These are phyloP conservation scores for Bipolaris gigantea DNA, from an alignment of 2,329 filamentous ascomycete genomes.

Conservation along the genomic window DNA sequence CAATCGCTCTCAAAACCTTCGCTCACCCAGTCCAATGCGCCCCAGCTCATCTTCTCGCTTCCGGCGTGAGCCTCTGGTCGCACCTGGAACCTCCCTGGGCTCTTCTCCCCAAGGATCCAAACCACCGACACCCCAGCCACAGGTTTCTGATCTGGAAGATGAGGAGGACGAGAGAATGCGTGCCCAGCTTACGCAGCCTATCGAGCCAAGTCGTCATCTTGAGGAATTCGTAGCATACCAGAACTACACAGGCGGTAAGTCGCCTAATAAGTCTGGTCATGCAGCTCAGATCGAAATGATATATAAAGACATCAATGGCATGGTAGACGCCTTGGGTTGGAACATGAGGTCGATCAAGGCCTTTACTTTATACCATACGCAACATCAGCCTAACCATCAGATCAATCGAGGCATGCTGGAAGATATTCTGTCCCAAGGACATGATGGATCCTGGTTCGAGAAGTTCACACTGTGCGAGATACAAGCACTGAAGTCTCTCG, in stretches of 20 bases:
- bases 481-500: conserved; percentile 64
- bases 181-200: conserved; percentile 61
- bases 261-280: conserved; percentile 46
- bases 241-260: conserved; percentile 47
- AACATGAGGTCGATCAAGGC: conserved; percentile 70
- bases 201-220: conserved; percentile 63
- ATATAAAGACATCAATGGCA: conserved; percentile 84
- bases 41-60: conserved; percentile 55
- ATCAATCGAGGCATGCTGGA: conserved; percentile 68
- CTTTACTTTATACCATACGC: conserved; percentile 65
- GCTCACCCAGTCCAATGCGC: conserved; percentile 73
- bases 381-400: conserved; percentile 50
- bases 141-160: conserved; percentile 42
- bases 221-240: conserved; percentile 67
- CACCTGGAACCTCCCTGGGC: conserved; percentile 37
- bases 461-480: conserved; percentile 79
- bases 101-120: conserved; percentile 37
- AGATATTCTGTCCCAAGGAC: conserved; percentile 39
- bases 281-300: conserved; percentile 54
- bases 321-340: conserved; percentile 89
- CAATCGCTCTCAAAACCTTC: conserved; percentile 54
- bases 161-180: conserved; percentile 72
- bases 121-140: conserved; percentile 44
- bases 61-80: conserved; percentile 37
- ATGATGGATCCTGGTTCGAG: conserved; percentile 55